Conservation (phyloP, 1,284 basidiomycete genomes). For the Moniliophthora roreri region DNA sequence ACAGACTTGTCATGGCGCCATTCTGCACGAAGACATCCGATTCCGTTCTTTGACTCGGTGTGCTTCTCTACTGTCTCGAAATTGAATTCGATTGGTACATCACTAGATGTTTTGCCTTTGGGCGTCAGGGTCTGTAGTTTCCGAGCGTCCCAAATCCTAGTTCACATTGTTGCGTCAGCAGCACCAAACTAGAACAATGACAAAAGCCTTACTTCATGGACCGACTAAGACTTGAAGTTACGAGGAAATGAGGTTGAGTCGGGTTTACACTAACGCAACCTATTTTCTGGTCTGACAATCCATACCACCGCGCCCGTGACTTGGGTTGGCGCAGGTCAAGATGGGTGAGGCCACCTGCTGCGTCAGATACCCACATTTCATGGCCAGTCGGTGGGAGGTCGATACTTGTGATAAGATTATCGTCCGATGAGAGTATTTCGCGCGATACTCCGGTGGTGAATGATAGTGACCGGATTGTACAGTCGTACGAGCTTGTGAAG, state of each 20-base stretch:
- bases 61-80: constrained; percentile 48
- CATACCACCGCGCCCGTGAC: constrained; percentile 57
- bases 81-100: constrained; percentile 43
- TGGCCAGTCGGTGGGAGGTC: constrained; percentile 65
- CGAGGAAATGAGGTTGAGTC: constrained; percentile 57
- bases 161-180: constrained; percentile 1
- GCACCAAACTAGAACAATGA: not conserved
- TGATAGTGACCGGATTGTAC: constrained; percentile 68
- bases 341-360: constrained; percentile 64
- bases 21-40: constrained; percentile 55
- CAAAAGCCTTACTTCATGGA: constrained; percentile 49
- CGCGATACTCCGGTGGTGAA: constrained; percentile 66
- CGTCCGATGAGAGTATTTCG: constrained; percentile 63
- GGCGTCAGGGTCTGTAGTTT: constrained; percentile 49
- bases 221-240: constrained; percentile 74
- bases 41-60: constrained; percentile 48
- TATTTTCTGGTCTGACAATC: constrained; percentile 69
- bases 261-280: constrained; percentile 78
- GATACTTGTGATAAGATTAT: constrained; percentile 61
- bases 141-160: constrained; percentile 76
- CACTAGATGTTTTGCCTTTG: constrained; percentile 24
- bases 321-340: constrained; percentile 67
- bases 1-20: constrained; percentile 73
- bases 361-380: constrained; percentile 82
- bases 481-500: constrained; percentile 78